Evolutionary conservation across 345 rosid species (phyloP), one percentile per base, ranked within the genome.

Genomic region (Rhodomyrtus tomentosa): DNA sequence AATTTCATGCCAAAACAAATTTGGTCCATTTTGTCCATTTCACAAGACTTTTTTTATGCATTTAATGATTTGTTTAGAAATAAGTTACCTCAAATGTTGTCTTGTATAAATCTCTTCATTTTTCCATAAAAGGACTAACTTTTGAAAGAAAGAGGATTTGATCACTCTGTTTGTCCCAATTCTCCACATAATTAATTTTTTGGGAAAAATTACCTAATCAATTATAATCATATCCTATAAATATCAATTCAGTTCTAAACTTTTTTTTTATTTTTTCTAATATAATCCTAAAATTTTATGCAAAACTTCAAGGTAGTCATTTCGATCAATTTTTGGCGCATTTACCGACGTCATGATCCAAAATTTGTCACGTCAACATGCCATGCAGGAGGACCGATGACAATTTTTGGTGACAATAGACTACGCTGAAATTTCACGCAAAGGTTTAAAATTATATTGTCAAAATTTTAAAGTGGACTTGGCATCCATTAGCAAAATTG

Each of bases 251-350:
- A 3, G 0, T 32, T 0, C 4, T 32, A 62, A 16, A 62, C 0
- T 62, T 62, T 32, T 32, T 6, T n/a, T n/a, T n/a, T n/a, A 62
- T 16, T 62, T 32, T 15, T 32, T 0, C 12, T 0, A 62, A 62
- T 62, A 7, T 62, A 62, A 0, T 32, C 5, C 5, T 62, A 18
- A 32, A 62, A 62, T 1, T 32, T 32, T 18, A 1, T 10, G 12
- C 0, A 1, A 1, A 32, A 62, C 5, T 4, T 12, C 42, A 62
- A 8, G 18, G 10, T 62, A 62, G 8, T 32, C 6, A 7, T 62
- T 32, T 1, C 0, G 0, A 6, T 13, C 24, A 62, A 62, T 62
- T 62, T 1, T 0, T 0, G 0, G 12, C 0, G 0, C 2, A 62
- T 8, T 62, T 24, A 32, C 9, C 18, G 6, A 1, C 0, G 0